phyloP scores from a whole-genome alignment of 73 alveolate genomes.

The Paramecium bursaria region DNA sequence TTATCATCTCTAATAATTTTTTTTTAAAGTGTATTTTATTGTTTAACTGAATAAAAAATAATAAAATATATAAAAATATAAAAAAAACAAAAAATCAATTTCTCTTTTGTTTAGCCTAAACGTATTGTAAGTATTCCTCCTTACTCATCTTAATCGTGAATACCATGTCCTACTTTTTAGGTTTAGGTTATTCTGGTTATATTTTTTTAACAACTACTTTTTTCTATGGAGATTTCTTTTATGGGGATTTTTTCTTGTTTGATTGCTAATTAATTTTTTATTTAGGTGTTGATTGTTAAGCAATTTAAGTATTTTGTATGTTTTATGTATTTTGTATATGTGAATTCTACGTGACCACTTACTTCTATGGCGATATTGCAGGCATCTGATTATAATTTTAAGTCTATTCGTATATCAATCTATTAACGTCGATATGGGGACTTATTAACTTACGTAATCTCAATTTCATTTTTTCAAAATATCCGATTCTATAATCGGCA shows the following conservation, averaged over 20 bases:
- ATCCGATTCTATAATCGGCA: slow-evolving; percentile 71
- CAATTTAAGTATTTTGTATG: slow-evolving; percentile 24
- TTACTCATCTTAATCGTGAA: slow-evolving; percentile 69
- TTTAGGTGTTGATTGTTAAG: neutral
- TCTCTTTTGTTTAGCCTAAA: slow-evolving; percentile 50
- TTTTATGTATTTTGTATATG: slow-evolving; percentile 18
- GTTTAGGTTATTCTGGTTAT: neutral
- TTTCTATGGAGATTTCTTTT: slow-evolving; percentile 13
- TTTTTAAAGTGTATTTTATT: slow-evolving; percentile 45
- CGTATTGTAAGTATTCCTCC: slow-evolving; percentile 64
- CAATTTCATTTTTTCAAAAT: slow-evolving; percentile 69
- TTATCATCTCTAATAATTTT: neutral
- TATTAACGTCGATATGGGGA: slow-evolving; percentile 70
- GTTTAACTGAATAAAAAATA: neutral
- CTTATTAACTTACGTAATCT: slow-evolving; percentile 68
- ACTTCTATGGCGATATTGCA: neutral
- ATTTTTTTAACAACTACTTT: neutral
- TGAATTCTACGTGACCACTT: neutral
- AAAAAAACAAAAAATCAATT: slow-evolving; percentile 48
- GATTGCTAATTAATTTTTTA: neutral
- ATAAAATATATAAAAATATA: neutral
- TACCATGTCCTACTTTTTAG: slow-evolving; percentile 58
- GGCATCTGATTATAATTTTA: slow-evolving; percentile 50
- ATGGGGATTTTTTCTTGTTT: neutral
- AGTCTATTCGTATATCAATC: slow-evolving; percentile 64